These are phyloP conservation scores for Ascosphaera pollenicola DNA, from an alignment of 2,329 filamentous ascomycete genomes.

Conservation along the genomic window DNA sequence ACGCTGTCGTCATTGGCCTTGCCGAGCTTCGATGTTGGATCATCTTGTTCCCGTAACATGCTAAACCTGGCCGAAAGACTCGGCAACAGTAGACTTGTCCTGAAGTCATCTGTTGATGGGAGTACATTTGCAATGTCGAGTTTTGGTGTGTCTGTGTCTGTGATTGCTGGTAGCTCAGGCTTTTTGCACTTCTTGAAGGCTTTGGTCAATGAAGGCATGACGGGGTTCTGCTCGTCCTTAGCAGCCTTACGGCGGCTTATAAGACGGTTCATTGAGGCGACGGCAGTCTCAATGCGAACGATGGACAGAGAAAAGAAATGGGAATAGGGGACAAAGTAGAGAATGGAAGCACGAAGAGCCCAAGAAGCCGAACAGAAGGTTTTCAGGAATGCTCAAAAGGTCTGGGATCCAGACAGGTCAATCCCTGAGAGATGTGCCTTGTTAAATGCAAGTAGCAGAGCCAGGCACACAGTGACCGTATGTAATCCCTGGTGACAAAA, in stretches of 20 bases:
- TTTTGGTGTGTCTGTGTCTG: conserved; percentile 27
- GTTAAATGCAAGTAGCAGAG: no score
- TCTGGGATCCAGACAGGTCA: no score
- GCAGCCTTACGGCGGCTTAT: not conserved
- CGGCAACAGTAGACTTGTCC: conserved; percentile 89
- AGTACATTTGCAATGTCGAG: conserved; percentile 54
- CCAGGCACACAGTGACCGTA: no score
- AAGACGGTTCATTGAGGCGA: conserved; percentile 3
- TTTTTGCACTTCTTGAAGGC: conserved; percentile 30
- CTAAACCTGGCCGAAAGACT: conserved; percentile 88
- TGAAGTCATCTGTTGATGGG: conserved; percentile 70
- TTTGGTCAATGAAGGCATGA: conserved; percentile 14
- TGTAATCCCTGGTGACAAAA: no score
- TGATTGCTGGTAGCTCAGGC: conserved; percentile 20
- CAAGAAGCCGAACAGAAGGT: no score
- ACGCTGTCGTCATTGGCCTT: conserved; percentile 95
- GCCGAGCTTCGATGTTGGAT: conserved; percentile 68
- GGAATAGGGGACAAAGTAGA: no score
- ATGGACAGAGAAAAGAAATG: no score
- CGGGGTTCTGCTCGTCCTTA: conserved; percentile 3
- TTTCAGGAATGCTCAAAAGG: no score
- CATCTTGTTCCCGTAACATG: conserved; percentile 88
- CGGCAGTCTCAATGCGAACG: no score
- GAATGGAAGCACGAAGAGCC: no score
- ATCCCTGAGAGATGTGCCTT: no score